Base-by-base conservation (phyloP, 805 yeast species). In the Dipodascus geniculatus region DNA sequence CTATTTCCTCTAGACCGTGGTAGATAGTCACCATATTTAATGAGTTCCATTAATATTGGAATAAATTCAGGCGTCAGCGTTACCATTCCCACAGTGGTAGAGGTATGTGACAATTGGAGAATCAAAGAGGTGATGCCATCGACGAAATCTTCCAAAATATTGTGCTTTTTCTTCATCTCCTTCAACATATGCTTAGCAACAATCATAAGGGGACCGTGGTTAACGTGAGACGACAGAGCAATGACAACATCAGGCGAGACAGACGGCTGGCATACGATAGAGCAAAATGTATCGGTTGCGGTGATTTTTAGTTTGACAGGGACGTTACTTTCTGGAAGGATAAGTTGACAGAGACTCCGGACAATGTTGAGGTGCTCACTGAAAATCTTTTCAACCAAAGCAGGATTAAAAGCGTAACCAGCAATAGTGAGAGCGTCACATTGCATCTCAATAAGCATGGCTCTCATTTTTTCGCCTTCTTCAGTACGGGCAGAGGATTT, bases 121-220 rank as follows among this genome's bases (percentile, higher is more conserved):
- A 88, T 66, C 57, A 88, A 68, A 53, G 78, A 77, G 61, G 86
- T 83, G 70, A 81, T 66, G 61, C 77, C 59, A 19, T 68, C 64
- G 53, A 74, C 71, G 63, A 68, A 74, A 23, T 75, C 77, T 55
- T 81, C 82, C 23, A 77, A 78, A 3, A 71, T 64, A 3, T 62
- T 57, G 1, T 68, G 73, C 1, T 77, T 74, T 8, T 71, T 68
- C 50, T 72, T 67, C 35, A 81, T 59, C 47, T 74, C 68, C 54
- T 80, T 79, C 53, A 79, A 72, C n/a, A 87, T 78, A 48, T 74
- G 73, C 54, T 90, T 77, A 24, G 89, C 65, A 28, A 83, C 77
- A 62, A 86, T 89, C 69, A 85, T 86, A 42, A 90, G 63, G 11
- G 81, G 69, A 1, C 97, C 97, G 67, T 90, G 96, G 56, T 82